A percentile compares a stretch with the other conserved stretches of the same genome.
phyloP scores from a whole-genome alignment of 1,139 yeast genomes.

The Hanseniaspora sp. region DNA sequence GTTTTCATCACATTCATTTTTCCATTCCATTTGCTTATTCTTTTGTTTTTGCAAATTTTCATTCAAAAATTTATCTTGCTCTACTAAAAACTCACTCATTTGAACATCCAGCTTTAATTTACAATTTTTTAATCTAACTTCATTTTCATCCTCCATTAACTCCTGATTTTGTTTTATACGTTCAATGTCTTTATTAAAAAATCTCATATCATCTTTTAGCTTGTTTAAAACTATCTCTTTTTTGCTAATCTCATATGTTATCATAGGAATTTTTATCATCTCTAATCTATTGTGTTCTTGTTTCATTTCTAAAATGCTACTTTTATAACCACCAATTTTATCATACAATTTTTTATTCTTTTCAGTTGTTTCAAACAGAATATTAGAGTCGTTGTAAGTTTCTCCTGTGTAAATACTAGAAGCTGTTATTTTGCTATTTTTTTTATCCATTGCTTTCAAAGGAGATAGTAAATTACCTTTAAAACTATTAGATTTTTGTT shows the following conservation, averaged over 20 bases:
- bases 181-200: constrained; percentile 7
- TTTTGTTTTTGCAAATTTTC: constrained; percentile 15
- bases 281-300: neutral
- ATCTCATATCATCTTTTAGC: constrained; percentile 15
- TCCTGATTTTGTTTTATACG: constrained; percentile 9
- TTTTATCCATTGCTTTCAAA: neutral
- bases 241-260: constrained; percentile 19
- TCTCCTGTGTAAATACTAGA: neutral
- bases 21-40: constrained; percentile 13
- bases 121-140: constrained; percentile 17
- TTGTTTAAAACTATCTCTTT: constrained; percentile 18
- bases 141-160: constrained; percentile 16
- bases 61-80: constrained; percentile 17
- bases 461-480: neutral
- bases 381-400: constrained; percentile 11
- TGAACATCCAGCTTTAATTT: constrained; percentile 16
- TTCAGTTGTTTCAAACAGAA: constrained; percentile 8
- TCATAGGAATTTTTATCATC: constrained; percentile 10
- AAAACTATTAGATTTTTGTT: neutral
- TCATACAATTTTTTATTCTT: constrained; percentile 14
- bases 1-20: constrained; percentile 7
- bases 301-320: neutral
- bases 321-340: constrained; percentile 5
- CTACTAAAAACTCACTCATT: constrained; percentile 1
- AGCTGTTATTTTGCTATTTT: neutral